A percentile compares a stretch with the other conserved stretches of the same genome.
Conservation (phyloP, 176 grass and related monocot genomes). For the Leersia perrieri region DNA sequence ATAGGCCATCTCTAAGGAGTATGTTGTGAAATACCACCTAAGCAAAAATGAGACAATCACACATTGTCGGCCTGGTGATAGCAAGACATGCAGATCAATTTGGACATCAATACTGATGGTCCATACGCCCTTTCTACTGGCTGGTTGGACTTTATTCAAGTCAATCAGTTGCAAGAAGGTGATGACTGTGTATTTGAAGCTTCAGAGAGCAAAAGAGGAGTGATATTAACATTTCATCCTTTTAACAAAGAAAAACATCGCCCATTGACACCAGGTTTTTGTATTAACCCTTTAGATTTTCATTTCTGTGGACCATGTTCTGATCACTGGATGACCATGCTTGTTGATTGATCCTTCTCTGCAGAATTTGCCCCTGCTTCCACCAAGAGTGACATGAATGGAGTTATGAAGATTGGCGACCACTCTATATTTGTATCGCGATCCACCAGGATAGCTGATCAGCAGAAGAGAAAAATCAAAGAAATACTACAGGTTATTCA, state of each 20-base stretch:
- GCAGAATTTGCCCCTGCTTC: not conserved
- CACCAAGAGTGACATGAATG: too few relatives aligned
- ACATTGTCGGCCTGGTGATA: not conserved
- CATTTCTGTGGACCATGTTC: not conserved
- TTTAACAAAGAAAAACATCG: not conserved
- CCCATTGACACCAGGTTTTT: not conserved
- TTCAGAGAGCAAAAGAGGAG: not conserved
- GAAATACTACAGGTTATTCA: not conserved
- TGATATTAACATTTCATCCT: conserved; percentile 2
- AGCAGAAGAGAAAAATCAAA: not conserved
- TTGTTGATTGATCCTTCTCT: not conserved
- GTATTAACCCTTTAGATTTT: not conserved
- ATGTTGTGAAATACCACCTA: conserved; percentile 13
- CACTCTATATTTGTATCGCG: too few relatives aligned
- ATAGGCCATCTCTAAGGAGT: conserved; percentile 18
- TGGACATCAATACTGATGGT: not conserved
- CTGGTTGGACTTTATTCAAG: not conserved
- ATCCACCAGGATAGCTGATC: too few relatives aligned
- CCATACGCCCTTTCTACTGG: not conserved
- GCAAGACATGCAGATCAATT: conserved; percentile 14
- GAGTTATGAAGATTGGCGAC: too few relatives aligned
- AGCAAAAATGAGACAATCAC: not conserved
- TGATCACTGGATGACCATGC: not conserved
- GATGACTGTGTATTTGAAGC: conserved; percentile 37
- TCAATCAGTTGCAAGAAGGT: conserved; percentile 16